Conservation (phyloP, 805 yeast species). For the Lachancea meyersii region DNA sequence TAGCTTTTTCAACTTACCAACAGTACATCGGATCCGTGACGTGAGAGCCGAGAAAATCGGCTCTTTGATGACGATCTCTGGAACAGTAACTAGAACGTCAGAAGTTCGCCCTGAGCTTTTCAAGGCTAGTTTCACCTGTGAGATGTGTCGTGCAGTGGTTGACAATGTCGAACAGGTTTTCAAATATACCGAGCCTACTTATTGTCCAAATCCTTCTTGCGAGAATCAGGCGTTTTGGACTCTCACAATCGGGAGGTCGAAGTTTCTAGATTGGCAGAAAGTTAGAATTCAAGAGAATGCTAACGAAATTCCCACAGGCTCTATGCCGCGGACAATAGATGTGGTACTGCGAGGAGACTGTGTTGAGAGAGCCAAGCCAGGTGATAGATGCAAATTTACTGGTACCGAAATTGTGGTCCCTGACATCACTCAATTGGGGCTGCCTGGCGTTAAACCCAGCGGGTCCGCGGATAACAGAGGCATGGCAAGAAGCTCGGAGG, state of each 20-base stretch:
- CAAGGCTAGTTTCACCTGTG: conserved; percentile 84
- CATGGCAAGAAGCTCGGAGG: conserved; percentile 44
- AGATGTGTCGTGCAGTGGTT: conserved; percentile 73
- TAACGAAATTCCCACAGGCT: conserved; percentile 95
- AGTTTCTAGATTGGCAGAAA: conserved; percentile 93
- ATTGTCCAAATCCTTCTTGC: conserved; percentile 84
- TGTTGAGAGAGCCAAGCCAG: conserved; percentile 95
- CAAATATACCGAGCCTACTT: conserved; percentile 89
- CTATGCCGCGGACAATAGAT: conserved; percentile 96
- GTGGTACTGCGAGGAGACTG: conserved; percentile 88
- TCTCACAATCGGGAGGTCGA: conserved; percentile 72
- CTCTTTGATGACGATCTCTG: conserved; percentile 72
- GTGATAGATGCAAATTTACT: conserved; percentile 88
- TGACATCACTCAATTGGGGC: conserved; percentile 85
- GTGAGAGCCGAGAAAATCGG: conserved; percentile 87
- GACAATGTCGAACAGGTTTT: conserved; percentile 90
- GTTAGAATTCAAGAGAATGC: conserved; percentile 94
- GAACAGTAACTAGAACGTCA: conserved; percentile 92
- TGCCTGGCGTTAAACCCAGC: conserved; percentile 91
- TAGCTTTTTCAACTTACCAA: conserved; percentile 79
- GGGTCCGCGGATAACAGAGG: conserved; percentile 61
- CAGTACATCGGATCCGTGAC: conserved; percentile 80
- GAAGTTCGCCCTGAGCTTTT: conserved; percentile 94
- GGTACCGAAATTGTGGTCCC: conserved; percentile 95
- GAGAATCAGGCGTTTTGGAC: conserved; percentile 84